Conservation (phyloP, 1,284 basidiomycete species). For the Trichosporon faecale region DNA sequence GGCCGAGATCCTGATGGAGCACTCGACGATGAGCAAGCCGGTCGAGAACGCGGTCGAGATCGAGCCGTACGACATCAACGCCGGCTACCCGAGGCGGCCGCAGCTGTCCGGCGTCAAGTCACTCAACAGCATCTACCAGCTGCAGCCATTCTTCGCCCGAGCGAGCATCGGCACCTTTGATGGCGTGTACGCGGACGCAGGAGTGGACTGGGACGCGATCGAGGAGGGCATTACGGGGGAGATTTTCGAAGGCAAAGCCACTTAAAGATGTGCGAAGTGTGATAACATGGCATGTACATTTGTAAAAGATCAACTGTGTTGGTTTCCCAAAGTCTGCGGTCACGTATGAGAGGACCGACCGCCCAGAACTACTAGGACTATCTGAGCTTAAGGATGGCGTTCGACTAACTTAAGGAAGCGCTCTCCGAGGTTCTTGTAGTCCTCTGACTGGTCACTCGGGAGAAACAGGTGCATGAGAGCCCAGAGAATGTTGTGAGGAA, state of each 20-base stretch:
- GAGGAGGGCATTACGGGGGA: slow-evolving; percentile 75
- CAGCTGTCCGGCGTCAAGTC: slow-evolving; percentile 65
- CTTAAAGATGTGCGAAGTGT: not conserved
- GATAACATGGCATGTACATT: not conserved
- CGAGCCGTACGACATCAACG: slow-evolving; percentile 7
- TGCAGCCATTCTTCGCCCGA: slow-evolving; percentile 80
- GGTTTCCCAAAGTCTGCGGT: too few species aligned
- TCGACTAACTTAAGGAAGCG: not conserved
- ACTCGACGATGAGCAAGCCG: not conserved
- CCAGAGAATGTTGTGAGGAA: not conserved
- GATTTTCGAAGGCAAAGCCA: slow-evolving; percentile 66
- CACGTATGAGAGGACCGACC: too few species aligned
- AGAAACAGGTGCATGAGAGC: not conserved
- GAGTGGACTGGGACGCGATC: slow-evolving; percentile 79
- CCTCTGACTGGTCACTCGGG: not conserved
- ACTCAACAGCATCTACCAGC: slow-evolving; percentile 74
- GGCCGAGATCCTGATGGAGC: slow-evolving; percentile 68
- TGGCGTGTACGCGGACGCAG: slow-evolving; percentile 69
- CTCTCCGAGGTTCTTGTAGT: not conserved
- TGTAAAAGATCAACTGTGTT: too few species aligned
- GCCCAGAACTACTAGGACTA: too few species aligned
- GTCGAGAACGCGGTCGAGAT: slow-evolving; percentile 4
- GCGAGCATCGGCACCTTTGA: slow-evolving; percentile 86
- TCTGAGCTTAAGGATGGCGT: not conserved
- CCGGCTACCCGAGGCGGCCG: slow-evolving; percentile 61